These are phyloP conservation scores for Thelonectria blattea DNA, from an alignment of 2,329 filamentous ascomycete species.

Conservation along the genomic window DNA sequence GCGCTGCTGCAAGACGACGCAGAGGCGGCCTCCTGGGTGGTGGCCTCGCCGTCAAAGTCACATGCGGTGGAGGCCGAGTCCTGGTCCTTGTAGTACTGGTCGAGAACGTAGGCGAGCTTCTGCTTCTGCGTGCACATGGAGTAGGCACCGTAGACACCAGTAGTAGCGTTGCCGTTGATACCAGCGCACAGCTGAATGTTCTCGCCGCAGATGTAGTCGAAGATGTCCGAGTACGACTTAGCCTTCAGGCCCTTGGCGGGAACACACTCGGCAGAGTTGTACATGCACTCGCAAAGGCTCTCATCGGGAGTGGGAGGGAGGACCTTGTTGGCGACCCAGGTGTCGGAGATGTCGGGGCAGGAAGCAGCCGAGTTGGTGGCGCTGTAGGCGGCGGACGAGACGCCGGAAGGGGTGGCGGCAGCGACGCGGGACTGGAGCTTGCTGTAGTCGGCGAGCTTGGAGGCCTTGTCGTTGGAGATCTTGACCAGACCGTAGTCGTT, in stretches of 20 bases:
- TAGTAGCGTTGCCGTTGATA: conserved; percentile 70
- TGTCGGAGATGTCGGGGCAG: conserved; percentile 71
- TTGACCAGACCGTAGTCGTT: conserved; percentile 88
- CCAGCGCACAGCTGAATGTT: conserved; percentile 65
- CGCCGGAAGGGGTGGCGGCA: conserved; percentile 69
- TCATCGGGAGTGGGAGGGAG: conserved; percentile 86
- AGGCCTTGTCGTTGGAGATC: conserved; percentile 63
- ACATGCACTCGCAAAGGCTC: conserved; percentile 86
- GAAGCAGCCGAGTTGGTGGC: conserved; percentile 72
- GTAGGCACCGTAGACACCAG: conserved; percentile 76
- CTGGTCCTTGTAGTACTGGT: conserved; percentile 72
- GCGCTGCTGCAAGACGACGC: conserved; percentile 62
- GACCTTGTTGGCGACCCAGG: conserved; percentile 68
- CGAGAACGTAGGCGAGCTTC: conserved; percentile 76
- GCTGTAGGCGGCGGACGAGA: conserved; percentile 71
- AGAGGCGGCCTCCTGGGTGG: conserved; percentile 55
- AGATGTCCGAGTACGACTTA: conserved; percentile 70
- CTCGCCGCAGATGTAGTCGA: conserved; percentile 73
- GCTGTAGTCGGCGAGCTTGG: conserved; percentile 75
- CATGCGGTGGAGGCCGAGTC: conserved; percentile 65
- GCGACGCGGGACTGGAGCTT: conserved; percentile 74
- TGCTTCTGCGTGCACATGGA: conserved; percentile 75
- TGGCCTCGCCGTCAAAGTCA: conserved; percentile 72
- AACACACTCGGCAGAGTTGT: conserved; percentile 72
- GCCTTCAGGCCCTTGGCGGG: conserved; percentile 63